Evolutionary conservation across 768 basidiomycete genomes (phyloP).

Genomic region (Tricholoma bakamatsutake): DNA sequence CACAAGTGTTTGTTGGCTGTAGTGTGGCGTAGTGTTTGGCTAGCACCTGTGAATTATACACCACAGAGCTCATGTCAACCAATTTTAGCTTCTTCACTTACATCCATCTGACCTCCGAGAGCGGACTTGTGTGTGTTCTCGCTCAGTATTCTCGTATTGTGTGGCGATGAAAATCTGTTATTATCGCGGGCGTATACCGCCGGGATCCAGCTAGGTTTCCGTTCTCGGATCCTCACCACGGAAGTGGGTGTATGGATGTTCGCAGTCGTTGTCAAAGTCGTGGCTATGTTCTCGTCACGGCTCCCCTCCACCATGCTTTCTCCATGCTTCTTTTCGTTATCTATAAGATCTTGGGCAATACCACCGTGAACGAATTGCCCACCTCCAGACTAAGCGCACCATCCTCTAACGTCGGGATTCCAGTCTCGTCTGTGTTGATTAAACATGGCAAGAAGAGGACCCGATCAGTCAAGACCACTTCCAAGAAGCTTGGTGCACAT

Average conservation of each 20-base stretch:
- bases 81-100: not conserved
- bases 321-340: not conserved
- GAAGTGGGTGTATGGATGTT: not conserved
- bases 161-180: not conserved
- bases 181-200: not conserved
- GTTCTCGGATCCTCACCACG: not conserved
- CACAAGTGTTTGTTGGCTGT: too few relatives aligned
- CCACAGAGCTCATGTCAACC: not conserved
- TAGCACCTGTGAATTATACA: not conserved
- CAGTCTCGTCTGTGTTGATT: not conserved
- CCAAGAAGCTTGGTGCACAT: not conserved
- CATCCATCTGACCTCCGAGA: not conserved
- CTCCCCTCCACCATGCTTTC: conserved; percentile 2
- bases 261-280: conserved; percentile 1
- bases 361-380: not conserved
- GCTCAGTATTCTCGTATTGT: not conserved
- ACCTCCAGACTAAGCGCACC: not conserved
- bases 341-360: not conserved
- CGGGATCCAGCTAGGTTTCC: not conserved
- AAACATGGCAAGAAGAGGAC: not conserved
- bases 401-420: not conserved
- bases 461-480: not conserved
- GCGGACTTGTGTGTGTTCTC: not conserved
- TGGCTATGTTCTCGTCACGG: conserved; percentile 4
- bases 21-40: not conserved